Base-by-base conservation (phyloP, 306 rosid species). In the Rosa multiflora region DNA sequence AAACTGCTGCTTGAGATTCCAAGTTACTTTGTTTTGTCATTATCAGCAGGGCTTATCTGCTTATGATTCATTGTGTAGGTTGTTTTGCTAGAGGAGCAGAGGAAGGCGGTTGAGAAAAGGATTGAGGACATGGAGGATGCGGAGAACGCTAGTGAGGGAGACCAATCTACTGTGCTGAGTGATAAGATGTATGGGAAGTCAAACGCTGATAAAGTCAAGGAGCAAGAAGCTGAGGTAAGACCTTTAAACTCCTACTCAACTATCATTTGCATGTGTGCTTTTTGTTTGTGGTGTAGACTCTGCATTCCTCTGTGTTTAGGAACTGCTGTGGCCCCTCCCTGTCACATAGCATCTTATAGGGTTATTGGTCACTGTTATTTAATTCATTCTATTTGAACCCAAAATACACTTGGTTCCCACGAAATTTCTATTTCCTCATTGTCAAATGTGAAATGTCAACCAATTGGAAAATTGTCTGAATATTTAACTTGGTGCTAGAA, bases 71-170 rank as follows among this genome's bases (percentile, higher is more conserved):
- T 76, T 56, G 53, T 88, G 86, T 85, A 96, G 99, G 88, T 96
- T 87, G 91, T 89, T 53, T 92, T 82, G 62, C 85, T 96, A 18
- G 96, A 95, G 82, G 97, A 91, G 49, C 93, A 90, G 83, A 96
- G 84, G 70, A 90, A 43, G 79, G 56, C n/a, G 46, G 88, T 37
- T n/a, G 79, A 72, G 23, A 84, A 81, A 59, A 89, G 76, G 79
- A 56, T 73, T n/a, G 91, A 86, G 82, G 67, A 72, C 20, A 84
- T 82, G 80, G 69, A 70, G 44, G 67, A 72, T n/a, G 84, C 80
- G 80, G 69, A 70, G 53, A 77, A 78, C 59, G 23, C 75, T 13
- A 46, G 73, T 53, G 90, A 82, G 78, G 82, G 29, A 46, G 87
- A 75, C 58, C 87, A 82, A 55, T 68, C 71, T 42, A 78, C 74